Evolutionary conservation across 2,329 filamentous ascomycete genomes (phyloP).

Genomic region (Alternaria sp.): DNA sequence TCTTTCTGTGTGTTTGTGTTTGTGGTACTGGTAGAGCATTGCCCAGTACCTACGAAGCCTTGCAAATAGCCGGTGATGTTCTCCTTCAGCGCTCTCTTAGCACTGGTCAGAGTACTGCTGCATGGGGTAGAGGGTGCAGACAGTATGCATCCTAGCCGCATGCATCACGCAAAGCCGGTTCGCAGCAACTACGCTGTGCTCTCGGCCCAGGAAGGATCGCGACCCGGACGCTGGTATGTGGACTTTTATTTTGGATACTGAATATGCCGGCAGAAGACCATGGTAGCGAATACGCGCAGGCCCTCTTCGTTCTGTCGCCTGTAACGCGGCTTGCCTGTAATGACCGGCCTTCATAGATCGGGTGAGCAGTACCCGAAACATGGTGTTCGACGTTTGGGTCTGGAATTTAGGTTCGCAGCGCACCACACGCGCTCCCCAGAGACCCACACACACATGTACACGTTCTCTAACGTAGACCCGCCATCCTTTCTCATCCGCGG

Average conservation of each 20-base stretch:
- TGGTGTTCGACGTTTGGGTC: background rate
- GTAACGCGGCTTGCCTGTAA: background rate
- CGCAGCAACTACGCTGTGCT: constrained; percentile 11
- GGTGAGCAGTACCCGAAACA: constrained; percentile 13
- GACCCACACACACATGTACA: background rate
- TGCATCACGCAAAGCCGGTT: constrained; percentile 7
- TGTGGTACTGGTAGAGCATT: background rate
- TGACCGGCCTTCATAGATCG: background rate
- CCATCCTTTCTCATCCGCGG: background rate
- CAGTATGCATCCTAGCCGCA: constrained; percentile 14
- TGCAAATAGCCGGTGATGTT: background rate
- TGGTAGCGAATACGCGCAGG: constrained; percentile 1
- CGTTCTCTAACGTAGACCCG: background rate
- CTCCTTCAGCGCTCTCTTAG: background rate
- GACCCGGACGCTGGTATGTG: constrained; percentile 24
- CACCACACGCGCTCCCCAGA: background rate
- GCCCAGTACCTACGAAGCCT: background rate
- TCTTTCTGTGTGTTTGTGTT: background rate
- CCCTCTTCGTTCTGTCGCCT: background rate
- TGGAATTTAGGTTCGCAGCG: constrained; percentile 8
- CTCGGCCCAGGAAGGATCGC: constrained; percentile 19
- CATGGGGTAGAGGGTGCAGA: constrained; percentile 7
- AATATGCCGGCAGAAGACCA: constrained; percentile 20
- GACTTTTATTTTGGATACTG: background rate
- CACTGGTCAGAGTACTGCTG: constrained; percentile 12